Evolutionary conservation across 805 yeast species (phyloP).

Genomic region (Metschnikowia santaceciliae): DNA sequence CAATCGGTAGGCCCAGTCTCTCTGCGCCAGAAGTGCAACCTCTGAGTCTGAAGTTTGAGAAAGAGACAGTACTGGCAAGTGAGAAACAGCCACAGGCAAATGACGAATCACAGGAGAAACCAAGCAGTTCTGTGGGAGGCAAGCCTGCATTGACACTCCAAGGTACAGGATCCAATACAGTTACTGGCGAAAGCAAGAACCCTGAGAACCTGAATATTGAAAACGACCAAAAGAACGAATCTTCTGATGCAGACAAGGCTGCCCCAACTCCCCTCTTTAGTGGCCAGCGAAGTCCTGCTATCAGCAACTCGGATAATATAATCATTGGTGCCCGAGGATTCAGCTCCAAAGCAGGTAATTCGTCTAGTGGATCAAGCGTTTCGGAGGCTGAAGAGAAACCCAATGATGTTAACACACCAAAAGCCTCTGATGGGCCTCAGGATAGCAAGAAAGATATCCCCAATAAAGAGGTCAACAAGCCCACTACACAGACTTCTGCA

Average conservation of each 20-base stretch:
- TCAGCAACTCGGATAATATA: conserved; percentile 4
- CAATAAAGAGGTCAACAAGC: neutral
- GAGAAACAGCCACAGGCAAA: neutral
- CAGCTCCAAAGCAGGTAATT: conserved; percentile 1
- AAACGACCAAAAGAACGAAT: neutral
- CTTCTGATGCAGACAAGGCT: neutral
- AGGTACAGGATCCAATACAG: neutral
- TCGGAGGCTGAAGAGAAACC: neutral
- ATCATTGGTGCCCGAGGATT: conserved; percentile 3
- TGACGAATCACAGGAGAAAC: neutral
- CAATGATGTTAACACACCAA: neutral
- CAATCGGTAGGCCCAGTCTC: neutral
- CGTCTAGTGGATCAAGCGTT: neutral
- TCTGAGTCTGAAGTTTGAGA: neutral
- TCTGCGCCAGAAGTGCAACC: neutral
- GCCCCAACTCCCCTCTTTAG: neutral
- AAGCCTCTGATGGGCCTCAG: neutral
- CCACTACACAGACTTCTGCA: neutral
- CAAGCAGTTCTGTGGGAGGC: neutral
- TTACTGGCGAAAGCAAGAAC: neutral
- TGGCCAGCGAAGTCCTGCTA: conserved; percentile 2
- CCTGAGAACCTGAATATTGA: neutral
- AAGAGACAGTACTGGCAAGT: neutral
- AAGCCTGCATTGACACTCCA: neutral
- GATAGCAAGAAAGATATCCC: too few species aligned